Evolutionary conservation across 148 eudicot genomes (phyloP), one percentile per base, ranked within the genome.

Genomic region (Nyssa sinensis): DNA sequence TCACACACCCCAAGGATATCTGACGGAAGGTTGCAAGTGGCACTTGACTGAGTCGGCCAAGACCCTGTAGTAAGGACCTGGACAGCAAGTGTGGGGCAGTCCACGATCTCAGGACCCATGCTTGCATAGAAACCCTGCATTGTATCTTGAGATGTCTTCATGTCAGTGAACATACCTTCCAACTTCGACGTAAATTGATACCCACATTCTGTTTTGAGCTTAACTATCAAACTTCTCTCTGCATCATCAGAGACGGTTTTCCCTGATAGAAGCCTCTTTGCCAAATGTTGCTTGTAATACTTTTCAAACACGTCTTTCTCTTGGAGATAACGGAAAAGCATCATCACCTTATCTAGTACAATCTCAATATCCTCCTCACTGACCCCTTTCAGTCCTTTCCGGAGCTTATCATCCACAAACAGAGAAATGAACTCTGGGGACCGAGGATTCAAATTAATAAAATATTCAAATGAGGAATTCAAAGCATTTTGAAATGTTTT

Each of bases 151-250:
- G 93, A 89, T 47, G 91, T 89, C 70, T 82, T 89, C 91, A 89
- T 89, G 59, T 89, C 93, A 4, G 89, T 82, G 81, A 89, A 87
- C 93, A 89, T 89, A 29, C 93, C 91, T 74, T 89, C 93, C 31
- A 89, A 69, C 61, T 87, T 87, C 3, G 91, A 87, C 11, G 93
- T 89, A 71, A 87, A 89, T 33, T 89, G 93, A 66, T 87, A 86
- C n/a, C 93, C 93, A 69, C 93, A 89, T 72, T 89, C 93, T 6
- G 93, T 87, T 70, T 89, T 87, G 28, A 89, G 86, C 81, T 89
- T 89, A 35, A 87, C 91, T 29, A 89, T 85, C 76, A 89, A 72
- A 80, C 91, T 89, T 79, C 91, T 84, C 79, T 89, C 93, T 1
- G 93, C 91, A 75, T 89, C 93, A 58, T 89, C 93, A 55, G 93